These are phyloP conservation scores for Cryoendolithus antarcticus DNA, from an alignment of 2,329 filamentous ascomycete species.

Conservation along the genomic window DNA sequence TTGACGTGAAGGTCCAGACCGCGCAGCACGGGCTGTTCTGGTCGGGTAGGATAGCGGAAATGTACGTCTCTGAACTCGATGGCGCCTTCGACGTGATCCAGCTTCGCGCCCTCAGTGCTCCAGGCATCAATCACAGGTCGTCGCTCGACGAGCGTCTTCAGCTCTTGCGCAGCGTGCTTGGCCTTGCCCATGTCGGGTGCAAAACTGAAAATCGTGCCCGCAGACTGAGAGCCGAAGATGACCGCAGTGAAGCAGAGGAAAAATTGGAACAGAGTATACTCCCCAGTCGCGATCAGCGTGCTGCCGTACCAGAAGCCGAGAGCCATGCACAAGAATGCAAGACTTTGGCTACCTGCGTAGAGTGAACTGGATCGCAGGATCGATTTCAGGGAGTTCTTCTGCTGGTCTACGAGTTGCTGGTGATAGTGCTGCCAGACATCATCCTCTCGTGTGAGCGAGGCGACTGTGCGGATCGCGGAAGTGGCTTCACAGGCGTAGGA, in stretches of 20 bases:
- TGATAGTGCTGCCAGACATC: conserved; percentile 68
- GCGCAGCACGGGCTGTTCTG: conserved; percentile 81
- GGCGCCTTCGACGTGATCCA: conserved; percentile 56
- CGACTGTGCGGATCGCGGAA: conserved; percentile 85
- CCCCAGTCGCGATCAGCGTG: conserved; percentile 54
- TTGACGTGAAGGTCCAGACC: conserved; percentile 64
- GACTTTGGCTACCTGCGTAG: conserved; percentile 73
- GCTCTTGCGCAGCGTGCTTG: conserved; percentile 64
- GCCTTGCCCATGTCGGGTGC: conserved; percentile 91
- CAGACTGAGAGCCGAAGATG: conserved; percentile 85
- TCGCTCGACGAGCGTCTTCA: conserved; percentile 75
- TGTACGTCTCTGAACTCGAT: conserved; percentile 89
- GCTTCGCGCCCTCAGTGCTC: conserved; percentile 53
- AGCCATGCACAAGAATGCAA: conserved; percentile 72
- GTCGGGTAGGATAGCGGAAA: conserved; percentile 85
- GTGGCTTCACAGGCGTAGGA: conserved; percentile 88
- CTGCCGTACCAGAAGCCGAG: conserved; percentile 91
- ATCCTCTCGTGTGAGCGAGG: conserved; percentile 72
- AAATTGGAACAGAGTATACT: conserved; percentile 76
- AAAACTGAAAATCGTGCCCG: conserved; percentile 79
- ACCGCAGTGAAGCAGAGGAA: conserved; percentile 82
- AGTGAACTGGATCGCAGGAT: conserved; percentile 64
- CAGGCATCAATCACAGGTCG: conserved; percentile 72
- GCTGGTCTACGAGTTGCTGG: conserved; percentile 52
- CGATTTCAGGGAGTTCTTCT: conserved; percentile 55